Base-by-base conservation (phyloP, 1,284 basidiomycete species). In the Golubevia pallescens region DNA sequence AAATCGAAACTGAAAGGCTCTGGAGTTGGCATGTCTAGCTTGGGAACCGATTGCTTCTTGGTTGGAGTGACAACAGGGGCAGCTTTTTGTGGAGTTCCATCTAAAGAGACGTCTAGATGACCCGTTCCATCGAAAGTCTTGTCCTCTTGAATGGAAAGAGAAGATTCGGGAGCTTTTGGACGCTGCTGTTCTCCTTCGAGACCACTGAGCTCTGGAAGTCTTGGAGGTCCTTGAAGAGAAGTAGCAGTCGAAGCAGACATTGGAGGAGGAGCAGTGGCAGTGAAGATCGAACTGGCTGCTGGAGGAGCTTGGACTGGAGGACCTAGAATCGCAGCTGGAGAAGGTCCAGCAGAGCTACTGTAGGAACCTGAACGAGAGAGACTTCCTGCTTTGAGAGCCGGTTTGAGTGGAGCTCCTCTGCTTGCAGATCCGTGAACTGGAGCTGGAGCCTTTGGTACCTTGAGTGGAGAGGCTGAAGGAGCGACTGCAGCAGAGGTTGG, bases 71-170 rank as follows among this genome's bases (percentile, higher is more conserved):
- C 55, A 58, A 5, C 5, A n/a, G 19, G 13, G 10, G 23, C 5
- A 3, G 56, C 6, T 58, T 62, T 63, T 0, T 58, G 28, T 3
- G 66, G 56, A 4, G 57, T 59, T 24, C 7, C 48, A n/a, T 55
- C 32, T 20, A 69, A 60, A 14, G 69, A 57, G 0, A 79, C 23
- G 53, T 77, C 77, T 14, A 83, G 68, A 56, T 72, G 70, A 5
- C 81, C 81, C 3, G 75, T 80, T 34, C 81, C 81, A 56, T 84
- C 81, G 24, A 84, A 75, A 54, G 59, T 68, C 52, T 70, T 69
- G 67, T 81, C 77, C 51, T 79, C 62, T 23, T 67, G 34, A 38
- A 38, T 4, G 34, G 34, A 38, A 10, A 38, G 34, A 38, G 34
- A 4, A 5, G 34, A 38, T 38, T 38, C 34, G 3, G 34, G 34